Percentiles rank a stretch among this genome's conserved stretches.
phyloP scores from a whole-genome alignment of 805 yeast genomes.

The Hanseniaspora singularis region DNA sequence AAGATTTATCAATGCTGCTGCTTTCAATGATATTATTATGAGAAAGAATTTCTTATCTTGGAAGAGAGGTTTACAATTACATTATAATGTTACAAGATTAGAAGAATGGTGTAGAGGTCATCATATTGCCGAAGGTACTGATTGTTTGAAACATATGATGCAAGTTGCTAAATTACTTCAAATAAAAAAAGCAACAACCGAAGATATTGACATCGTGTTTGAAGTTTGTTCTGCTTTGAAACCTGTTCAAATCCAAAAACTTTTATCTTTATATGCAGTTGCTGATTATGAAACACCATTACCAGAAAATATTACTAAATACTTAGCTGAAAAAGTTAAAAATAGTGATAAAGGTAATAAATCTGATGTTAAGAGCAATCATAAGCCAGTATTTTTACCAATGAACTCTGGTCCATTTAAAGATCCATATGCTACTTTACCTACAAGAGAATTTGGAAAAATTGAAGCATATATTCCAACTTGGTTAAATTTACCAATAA shows the following conservation, averaged over 20 bases:
- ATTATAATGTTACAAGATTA: slow-evolving; percentile 87
- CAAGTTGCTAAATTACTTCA: slow-evolving; percentile 91
- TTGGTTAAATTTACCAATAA: slow-evolving; percentile 77
- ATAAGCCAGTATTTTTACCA: slow-evolving; percentile 53
- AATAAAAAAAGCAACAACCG: slow-evolving; percentile 75
- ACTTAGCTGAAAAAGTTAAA: slow-evolving; percentile 70
- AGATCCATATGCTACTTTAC: slow-evolving; percentile 70
- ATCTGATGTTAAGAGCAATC: slow-evolving; percentile 34
- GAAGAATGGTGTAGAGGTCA: slow-evolving; percentile 98
- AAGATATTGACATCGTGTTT: slow-evolving; percentile 81
- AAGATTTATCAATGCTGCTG: slow-evolving; percentile 76
- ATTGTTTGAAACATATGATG: slow-evolving; percentile 69
- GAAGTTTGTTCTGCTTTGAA: slow-evolving; percentile 89
- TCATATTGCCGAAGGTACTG: slow-evolving; percentile 76
- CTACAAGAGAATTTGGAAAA: slow-evolving; percentile 63
- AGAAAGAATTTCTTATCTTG: slow-evolving; percentile 88
- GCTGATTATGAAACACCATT: slow-evolving; percentile 94
- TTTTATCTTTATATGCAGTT: slow-evolving; percentile 74
- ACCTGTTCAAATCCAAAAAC: slow-evolving; percentile 90
- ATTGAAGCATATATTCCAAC: slow-evolving; percentile 91
- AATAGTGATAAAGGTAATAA: slow-evolving; percentile 27
- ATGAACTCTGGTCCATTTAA: slow-evolving; percentile 63
- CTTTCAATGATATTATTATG: slow-evolving; percentile 92
- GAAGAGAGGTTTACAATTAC: slow-evolving; percentile 95
- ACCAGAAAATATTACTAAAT: slow-evolving; percentile 64